A percentile compares a stretch with the other conserved stretches of the same genome.
These are phyloP conservation scores for Ziziphus jujuba DNA, from an alignment of 306 rosid genomes.

Conservation along the genomic window DNA sequence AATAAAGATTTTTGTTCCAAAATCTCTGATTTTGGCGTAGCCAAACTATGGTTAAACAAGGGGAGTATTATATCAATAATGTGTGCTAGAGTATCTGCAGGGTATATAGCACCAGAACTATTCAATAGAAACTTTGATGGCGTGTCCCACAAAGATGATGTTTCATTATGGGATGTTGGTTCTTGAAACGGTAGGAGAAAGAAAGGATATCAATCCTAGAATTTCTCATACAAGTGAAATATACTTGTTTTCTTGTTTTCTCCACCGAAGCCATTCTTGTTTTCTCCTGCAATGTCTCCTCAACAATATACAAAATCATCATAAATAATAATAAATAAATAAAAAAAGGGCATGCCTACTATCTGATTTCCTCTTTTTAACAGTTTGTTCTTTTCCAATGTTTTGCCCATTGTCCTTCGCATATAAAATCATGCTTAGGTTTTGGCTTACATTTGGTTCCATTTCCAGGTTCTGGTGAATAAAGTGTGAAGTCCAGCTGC, in stretches of 20 bases:
- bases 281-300: slow-evolving; percentile 3
- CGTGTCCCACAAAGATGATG: slow-evolving; percentile 22
- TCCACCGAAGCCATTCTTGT: slow-evolving; percentile 1
- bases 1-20: slow-evolving; percentile 2
- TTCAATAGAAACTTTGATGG: slow-evolving; percentile 5
- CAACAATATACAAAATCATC: too few species aligned
- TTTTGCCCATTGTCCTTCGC: too few species aligned
- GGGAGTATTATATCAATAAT: not conserved
- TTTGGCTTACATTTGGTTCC: too few species aligned
- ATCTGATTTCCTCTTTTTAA: too few species aligned
- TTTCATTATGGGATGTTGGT: slow-evolving; percentile 18
- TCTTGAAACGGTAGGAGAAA: slow-evolving; percentile 14
- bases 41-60: not conserved
- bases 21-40: slow-evolving; percentile 1
- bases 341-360: too few species aligned
- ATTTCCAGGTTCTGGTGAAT: too few species aligned
- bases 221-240: slow-evolving; percentile 3
- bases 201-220: not conserved
- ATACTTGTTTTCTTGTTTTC: not conserved
- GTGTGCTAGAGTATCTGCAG: slow-evolving; percentile 2
- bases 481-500: too few species aligned
- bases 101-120: slow-evolving; percentile 19
- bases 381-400: too few species aligned
- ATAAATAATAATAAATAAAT: too few species aligned
- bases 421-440: too few species aligned